These are phyloP conservation scores for Rhodotorula graminis DNA, from an alignment of 768 basidiomycete genomes.

Conservation along the genomic window DNA sequence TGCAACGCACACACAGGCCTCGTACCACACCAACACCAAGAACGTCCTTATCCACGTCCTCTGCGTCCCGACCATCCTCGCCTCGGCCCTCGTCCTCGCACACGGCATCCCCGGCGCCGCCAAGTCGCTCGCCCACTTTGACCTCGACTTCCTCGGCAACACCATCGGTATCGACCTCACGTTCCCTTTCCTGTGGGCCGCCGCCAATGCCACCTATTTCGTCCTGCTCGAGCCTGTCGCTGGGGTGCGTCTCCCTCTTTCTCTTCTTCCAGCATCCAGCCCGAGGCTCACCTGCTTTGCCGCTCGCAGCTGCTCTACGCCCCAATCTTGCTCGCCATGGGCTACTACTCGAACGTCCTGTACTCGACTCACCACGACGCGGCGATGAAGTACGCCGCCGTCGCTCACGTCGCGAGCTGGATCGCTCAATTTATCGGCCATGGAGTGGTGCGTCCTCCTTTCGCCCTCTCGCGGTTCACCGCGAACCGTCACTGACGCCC, in stretches of 20 bases:
- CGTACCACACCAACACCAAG: slow-evolving; percentile 43
- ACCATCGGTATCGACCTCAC: slow-evolving; percentile 69
- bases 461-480: no score
- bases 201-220: slow-evolving; percentile 69
- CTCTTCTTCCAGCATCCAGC: neutral
- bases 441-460: slow-evolving; percentile 49
- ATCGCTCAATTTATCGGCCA: slow-evolving; percentile 86
- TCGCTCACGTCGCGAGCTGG: slow-evolving; percentile 71
- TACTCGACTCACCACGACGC: slow-evolving; percentile 55
- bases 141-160: slow-evolving; percentile 59
- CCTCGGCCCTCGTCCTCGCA: slow-evolving; percentile 39
- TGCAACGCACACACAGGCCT: slow-evolving; percentile 12
- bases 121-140: slow-evolving; percentile 54
- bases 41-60: slow-evolving; percentile 82
- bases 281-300: slow-evolving; percentile 3
- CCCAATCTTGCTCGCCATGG: slow-evolving; percentile 62
- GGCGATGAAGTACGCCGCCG: slow-evolving; percentile 56
- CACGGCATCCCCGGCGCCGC: slow-evolving; percentile 28
- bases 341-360: slow-evolving; percentile 65
- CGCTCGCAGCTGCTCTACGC: slow-evolving; percentile 65
- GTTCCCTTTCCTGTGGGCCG: slow-evolving; percentile 58
- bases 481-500: neutral
- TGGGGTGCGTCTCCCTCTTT: slow-evolving; percentile 58
- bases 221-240: slow-evolving; percentile 72
- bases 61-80: slow-evolving; percentile 42